Percentiles rank a stretch among this genome's conserved stretches.
phyloP scores from a whole-genome alignment of 768 basidiomycete species.

The Hericium coralloides region DNA sequence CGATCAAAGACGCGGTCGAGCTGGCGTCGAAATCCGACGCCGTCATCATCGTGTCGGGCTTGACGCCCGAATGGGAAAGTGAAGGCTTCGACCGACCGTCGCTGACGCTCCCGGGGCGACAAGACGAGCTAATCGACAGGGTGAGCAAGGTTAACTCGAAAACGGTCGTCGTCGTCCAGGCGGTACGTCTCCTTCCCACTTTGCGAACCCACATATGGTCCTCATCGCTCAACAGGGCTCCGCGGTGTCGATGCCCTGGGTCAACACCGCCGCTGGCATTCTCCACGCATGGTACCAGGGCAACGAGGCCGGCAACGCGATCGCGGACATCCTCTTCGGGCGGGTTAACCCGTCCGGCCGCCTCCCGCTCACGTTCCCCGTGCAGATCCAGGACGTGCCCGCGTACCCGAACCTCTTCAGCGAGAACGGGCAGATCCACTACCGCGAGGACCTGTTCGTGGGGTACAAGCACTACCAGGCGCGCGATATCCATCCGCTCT shows the following conservation, averaged over 20 bases:
- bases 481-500: slow-evolving; percentile 43
- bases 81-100: slow-evolving; percentile 66
- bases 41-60: slow-evolving; percentile 50
- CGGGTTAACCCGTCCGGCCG: slow-evolving; percentile 51
- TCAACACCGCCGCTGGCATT: slow-evolving; percentile 41
- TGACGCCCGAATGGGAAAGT: slow-evolving; percentile 67
- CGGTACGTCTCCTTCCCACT: slow-evolving; percentile 28
- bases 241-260: slow-evolving; percentile 71
- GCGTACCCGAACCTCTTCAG: slow-evolving; percentile 48
- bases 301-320: slow-evolving; percentile 56
- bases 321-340: slow-evolving; percentile 58
- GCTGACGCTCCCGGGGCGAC: slow-evolving; percentile 47
- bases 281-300: slow-evolving; percentile 61
- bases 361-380: slow-evolving; percentile 54
- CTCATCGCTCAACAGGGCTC: slow-evolving; percentile 37
- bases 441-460: slow-evolving; percentile 55
- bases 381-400: slow-evolving; percentile 51
- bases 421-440: slow-evolving; percentile 45
- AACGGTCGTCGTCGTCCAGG: slow-evolving; percentile 53
- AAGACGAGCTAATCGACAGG: slow-evolving; percentile 48
- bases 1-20: slow-evolving; percentile 45
- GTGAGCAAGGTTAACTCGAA: slow-evolving; percentile 47
- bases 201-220: background rate
- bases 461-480: slow-evolving; percentile 65
- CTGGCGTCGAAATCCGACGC: slow-evolving; percentile 46